Base-by-base conservation (phyloP, 805 yeast species). In the Yueomyces sp. region DNA sequence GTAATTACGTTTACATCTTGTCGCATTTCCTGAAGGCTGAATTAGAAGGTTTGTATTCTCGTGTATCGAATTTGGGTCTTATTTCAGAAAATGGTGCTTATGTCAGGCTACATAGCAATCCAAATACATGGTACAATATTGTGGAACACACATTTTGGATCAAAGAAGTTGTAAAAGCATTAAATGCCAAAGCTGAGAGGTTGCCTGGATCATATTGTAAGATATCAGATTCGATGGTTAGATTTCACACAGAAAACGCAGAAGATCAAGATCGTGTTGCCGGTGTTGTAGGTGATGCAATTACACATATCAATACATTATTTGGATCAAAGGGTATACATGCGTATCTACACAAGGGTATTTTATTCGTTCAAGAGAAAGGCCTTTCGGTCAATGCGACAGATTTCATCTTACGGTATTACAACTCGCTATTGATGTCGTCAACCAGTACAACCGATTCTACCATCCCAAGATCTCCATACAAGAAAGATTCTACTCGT, bases 21-120 rank as follows among this genome's bases (percentile, higher is more conserved):
- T 79, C 88, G 49, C 74, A 76, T 40, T 72, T 79, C 54, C 78
- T 77, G 42, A 70, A 81, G 46, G 61, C 70, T 1, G 84, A 79
- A 38, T 64, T 88, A 55, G 84, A 81, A 47, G 68, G 84, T 44
- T 64, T 77, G 42, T 87, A 81, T 63, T 69, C 81, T 19, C 72
- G 85, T 50, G 71, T 77, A 3, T 76, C 81, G 1, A 75, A 76
- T 37, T 55, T 88, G 32, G 96, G 96, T 0, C 66, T 90, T 42
- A 78, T 90, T 49, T 94, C 96, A 1, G 97, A 88, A 60, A 80
- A 81, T 56, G 97, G 97, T 37, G 94, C 86, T 0, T 85, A 74
- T 54, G 70, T 90, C 32, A 79, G 74, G 56, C 54, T 76, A 26
- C 71, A 74, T 26, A 54, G 57, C 50, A n/a, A n/a, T 7, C 26